Evolutionary conservation across 2,329 filamentous ascomycete genomes (phyloP).

Genomic region (Talaromyces pinophilus): DNA sequence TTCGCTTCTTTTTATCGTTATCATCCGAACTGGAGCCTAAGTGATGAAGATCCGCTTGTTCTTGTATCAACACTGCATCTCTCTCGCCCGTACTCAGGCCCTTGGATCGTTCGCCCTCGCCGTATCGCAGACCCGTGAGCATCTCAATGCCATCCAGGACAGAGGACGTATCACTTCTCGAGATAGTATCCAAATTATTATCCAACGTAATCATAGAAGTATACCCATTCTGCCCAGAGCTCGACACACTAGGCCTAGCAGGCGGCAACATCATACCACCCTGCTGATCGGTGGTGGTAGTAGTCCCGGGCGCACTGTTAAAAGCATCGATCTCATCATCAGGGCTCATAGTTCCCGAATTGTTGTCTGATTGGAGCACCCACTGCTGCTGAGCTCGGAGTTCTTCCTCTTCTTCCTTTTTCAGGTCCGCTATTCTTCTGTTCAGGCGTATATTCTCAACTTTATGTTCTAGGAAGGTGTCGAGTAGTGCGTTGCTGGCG

Average conservation of each 20-base stretch:
- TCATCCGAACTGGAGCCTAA: slow-evolving; percentile 54
- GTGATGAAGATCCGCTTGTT: slow-evolving; percentile 81
- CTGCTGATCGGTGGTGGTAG: slow-evolving; percentile 46
- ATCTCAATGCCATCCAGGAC: slow-evolving; percentile 90
- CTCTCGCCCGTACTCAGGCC: slow-evolving; percentile 85
- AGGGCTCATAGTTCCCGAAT: slow-evolving; percentile 56
- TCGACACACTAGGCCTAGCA: slow-evolving; percentile 20
- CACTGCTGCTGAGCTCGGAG: slow-evolving; percentile 22
- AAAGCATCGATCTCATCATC: slow-evolving; percentile 58
- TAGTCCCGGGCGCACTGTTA: slow-evolving; percentile 24
- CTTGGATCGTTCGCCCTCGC: slow-evolving; percentile 82
- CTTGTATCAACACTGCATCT: slow-evolving; percentile 77
- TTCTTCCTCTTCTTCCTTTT: slow-evolving; percentile 81
- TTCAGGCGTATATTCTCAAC: slow-evolving; percentile 89
- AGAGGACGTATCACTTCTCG: slow-evolving; percentile 60
- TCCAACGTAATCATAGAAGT: slow-evolving; percentile 63
- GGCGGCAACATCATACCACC: slow-evolving; percentile 25
- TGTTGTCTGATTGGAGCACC: slow-evolving; percentile 49
- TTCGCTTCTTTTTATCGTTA: slow-evolving; percentile 79
- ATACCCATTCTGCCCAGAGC: slow-evolving; percentile 42
- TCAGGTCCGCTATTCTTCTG: slow-evolving; percentile 80
- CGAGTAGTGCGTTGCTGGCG: slow-evolving; percentile 78
- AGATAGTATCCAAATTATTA: slow-evolving; percentile 8
- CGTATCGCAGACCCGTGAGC: slow-evolving; percentile 83
- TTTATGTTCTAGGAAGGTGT: slow-evolving; percentile 95